Base-by-base conservation (phyloP, 305 asterid species). In the Plantago coronopus region DNA sequence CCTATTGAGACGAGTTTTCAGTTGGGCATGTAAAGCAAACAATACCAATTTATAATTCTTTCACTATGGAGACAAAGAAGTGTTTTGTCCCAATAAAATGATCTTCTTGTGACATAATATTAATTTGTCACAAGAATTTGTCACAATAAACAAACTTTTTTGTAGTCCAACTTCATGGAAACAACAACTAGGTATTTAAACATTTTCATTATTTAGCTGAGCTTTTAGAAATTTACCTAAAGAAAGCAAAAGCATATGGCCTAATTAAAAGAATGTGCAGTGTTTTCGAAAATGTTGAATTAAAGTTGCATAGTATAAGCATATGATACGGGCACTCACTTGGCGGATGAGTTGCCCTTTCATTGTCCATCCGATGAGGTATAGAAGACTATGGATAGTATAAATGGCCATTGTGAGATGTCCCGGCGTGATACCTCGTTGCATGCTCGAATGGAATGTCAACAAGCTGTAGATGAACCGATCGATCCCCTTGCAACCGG, bases 381-480 rank as follows among this genome's bases (percentile, higher is more conserved):
- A 85, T 67, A 78, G 73, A 44, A 90, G 83, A 54, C 95, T 93
- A 48, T 87, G 97, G 69, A 90, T 93, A 23, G 83, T 69, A 66
- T 87, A 87, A 45, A 90, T 73, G 22, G 66, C 18, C 95, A 90
- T 83, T 1, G 97, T 90, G 5, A 87, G 86, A 67, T 90, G 96
- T 45, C 97, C 97, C 57, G 87, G 63, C 95, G 73, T 90, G 97
- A 63, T 90, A 90, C 65, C 87, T 70, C 2, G 91, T 79, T 22
- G 91, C 97, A 15, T 90, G 97, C 74, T 90, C 97, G 58, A 87
- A 90, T 2, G 97, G 97, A 63, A 90, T 87, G 43, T 83, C 86
- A 56, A 87, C 66, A 15, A 78, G 85, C 40, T 86, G 83, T 43
- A 90, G 93, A 69, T 87, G 95, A 73, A 83, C 49, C 0, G 96